These are phyloP conservation scores for Basidiobolus meristosporus DNA, from an alignment of 371 early-diverging fungal species.

Conservation along the genomic window DNA sequence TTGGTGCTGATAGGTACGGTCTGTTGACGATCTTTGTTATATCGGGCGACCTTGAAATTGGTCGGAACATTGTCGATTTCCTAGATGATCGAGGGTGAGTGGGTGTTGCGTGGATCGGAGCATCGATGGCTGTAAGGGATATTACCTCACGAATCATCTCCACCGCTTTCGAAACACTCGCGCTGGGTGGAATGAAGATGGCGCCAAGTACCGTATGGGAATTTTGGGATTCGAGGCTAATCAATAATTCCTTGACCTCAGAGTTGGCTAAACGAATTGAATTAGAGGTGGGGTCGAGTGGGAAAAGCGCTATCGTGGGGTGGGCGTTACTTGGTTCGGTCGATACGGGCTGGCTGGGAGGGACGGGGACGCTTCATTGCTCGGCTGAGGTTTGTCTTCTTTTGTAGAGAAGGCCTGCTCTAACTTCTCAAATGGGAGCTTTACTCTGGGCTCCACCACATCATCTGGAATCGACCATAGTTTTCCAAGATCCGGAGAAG, in stretches of 20 bases:
- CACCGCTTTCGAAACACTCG: background rate
- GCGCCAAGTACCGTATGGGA: too few relatives aligned
- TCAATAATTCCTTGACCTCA: background rate
- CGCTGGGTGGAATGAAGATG: too few relatives aligned
- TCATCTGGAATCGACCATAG: conserved; percentile 54
- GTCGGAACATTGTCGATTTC: conserved; percentile 39
- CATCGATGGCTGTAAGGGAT: background rate
- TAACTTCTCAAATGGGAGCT: conserved; percentile 11
- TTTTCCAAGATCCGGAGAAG: conserved; percentile 45
- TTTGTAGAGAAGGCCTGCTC: conserved; percentile 5
- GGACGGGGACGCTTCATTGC: too few relatives aligned
- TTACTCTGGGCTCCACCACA: conserved; percentile 18
- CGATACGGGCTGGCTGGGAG: background rate
- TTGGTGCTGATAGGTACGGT: conserved; percentile 36
- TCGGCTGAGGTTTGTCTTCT: conserved; percentile 2
- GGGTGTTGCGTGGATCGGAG: background rate
- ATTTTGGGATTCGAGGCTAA: background rate
- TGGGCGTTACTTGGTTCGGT: background rate
- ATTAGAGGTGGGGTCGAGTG: background rate
- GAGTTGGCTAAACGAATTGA: background rate
- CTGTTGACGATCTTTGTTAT: conserved; percentile 26
- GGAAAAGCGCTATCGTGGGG: background rate
- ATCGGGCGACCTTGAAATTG: conserved; percentile 22
- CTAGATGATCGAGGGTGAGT: conserved; percentile 3
- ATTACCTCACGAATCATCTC: background rate